phyloP scores from a whole-genome alignment of 1,284 basidiomycete genomes.

The Ustilago loliicola region DNA sequence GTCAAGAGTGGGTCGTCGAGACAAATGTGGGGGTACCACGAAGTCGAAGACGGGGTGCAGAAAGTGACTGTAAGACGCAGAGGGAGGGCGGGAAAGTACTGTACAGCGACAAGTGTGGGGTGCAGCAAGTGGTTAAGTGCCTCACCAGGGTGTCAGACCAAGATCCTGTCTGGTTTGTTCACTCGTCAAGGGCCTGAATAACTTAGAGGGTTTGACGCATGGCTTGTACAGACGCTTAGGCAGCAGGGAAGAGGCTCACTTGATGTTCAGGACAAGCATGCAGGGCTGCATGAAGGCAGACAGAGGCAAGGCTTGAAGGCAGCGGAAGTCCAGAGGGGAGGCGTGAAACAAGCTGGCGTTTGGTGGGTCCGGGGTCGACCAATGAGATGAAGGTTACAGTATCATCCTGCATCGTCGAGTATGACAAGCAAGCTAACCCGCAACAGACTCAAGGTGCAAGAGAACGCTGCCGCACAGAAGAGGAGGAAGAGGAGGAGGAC shows the following conservation, averaged over 20 bases:
- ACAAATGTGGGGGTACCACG: conserved; percentile 24
- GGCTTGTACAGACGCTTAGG: background rate
- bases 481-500: background rate
- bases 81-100: conserved; percentile 1
- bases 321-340: conserved; percentile 6
- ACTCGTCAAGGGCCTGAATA: background rate
- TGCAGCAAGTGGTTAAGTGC: conserved; percentile 21
- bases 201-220: background rate
- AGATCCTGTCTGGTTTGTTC: background rate
- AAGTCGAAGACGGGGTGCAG: conserved; percentile 4
- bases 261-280: conserved; percentile 1
- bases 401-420: conserved; percentile 7
- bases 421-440: conserved; percentile 1
- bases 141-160: background rate
- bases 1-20: background rate
- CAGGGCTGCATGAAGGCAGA: conserved; percentile 10
- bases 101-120: conserved; percentile 13
- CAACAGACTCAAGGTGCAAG: conserved; percentile 3
- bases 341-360: conserved; percentile 7
- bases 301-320: background rate
- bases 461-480: background rate
- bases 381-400: conserved; percentile 29
- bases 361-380: conserved; percentile 41
- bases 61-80: background rate
- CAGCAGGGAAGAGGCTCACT: background rate